Evolutionary conservation across 2,329 filamentous ascomycete species (phyloP), one percentile per base, ranked within the genome.

Genomic region (Epichloe festucae): DNA sequence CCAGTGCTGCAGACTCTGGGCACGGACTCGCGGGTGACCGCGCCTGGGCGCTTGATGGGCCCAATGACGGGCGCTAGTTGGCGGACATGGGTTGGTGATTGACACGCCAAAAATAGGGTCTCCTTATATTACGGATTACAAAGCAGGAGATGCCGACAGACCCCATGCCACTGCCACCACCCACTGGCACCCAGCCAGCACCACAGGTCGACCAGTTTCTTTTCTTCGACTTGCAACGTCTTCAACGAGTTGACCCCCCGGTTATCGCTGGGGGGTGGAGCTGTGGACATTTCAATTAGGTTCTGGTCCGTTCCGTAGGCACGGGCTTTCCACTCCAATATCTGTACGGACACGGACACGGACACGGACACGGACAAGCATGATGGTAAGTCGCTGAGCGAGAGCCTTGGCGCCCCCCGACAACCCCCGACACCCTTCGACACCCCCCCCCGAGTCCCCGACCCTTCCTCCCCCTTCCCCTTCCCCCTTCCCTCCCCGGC

Each of bases 1-100:
- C 23, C 1, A 21, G 23, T 27, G 27, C 27, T 27, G 27, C 27
- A 8, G 27, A 27, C 27, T 27, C 27, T 1, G 7, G 27, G 27
- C 6, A 8, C 27, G 27, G 27, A 27, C 27, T 27, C 38, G 27
- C 17, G 23, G 41, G 41, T 36, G 39, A 39, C 39, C 52, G 52
- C 52, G 52, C 34, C 41, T 48, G 27, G 46, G 52, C 52, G 52
- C 52, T 54, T 54, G 41, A 40, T 12, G 34, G n/a, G 21, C n/a
- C 52, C 52, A 54, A 54, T 54, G 27, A 35, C 46, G 36, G 44
- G 36, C 42, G 41, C 42, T 31, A 40, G 45, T 42, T 2, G 40
- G 19, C 40, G 45, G 27, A 31, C 27, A 31, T 31, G 21, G 34
- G 21, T 19, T 48, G 5, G 23, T 8, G 15, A 39, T 39, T 10